Percentiles rank a stretch among this genome's conserved stretches.
Evolutionary conservation across 495 filamentous ascomycete species (phyloP).

Genomic region (Annulohypoxylon moriforme): DNA sequence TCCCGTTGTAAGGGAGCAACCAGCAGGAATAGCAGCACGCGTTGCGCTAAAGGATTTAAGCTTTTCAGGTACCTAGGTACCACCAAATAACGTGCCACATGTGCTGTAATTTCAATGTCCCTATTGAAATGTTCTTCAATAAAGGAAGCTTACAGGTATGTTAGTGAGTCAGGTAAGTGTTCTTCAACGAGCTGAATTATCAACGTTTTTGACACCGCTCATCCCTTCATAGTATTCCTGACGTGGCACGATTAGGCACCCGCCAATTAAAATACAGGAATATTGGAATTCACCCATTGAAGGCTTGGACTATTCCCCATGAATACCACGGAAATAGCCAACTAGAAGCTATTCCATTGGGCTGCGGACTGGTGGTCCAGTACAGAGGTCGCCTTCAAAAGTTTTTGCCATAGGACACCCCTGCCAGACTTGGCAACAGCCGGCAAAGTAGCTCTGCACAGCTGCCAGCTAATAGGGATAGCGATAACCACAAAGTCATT

Average conservation of each 20-base stretch:
- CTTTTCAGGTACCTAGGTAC: not conserved
- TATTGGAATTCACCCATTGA: not conserved
- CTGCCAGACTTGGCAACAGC: not conserved
- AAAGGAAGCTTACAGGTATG: not conserved
- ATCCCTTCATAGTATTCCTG: not conserved
- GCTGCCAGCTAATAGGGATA: too few species aligned
- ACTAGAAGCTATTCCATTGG: not conserved
- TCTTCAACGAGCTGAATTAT: not conserved
- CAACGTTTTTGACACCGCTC: not conserved
- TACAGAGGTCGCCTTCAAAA: too few species aligned
- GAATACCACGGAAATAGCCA: not conserved
- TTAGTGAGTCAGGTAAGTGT: not conserved
- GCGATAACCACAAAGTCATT: too few species aligned
- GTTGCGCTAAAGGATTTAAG: constrained; percentile 17
- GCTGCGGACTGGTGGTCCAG: not conserved
- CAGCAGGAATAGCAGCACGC: not conserved
- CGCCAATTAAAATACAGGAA: not conserved
- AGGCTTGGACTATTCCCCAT: not conserved
- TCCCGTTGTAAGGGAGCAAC: constrained; percentile 44
- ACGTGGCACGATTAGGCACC: not conserved
- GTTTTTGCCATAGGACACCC: too few species aligned
- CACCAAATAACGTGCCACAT: not conserved
- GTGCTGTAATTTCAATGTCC: not conserved
- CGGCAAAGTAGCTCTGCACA: too few species aligned
- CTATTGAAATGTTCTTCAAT: not conserved